Base-by-base conservation (phyloP, 768 basidiomycete species). In the Lentinula edodes region DNA sequence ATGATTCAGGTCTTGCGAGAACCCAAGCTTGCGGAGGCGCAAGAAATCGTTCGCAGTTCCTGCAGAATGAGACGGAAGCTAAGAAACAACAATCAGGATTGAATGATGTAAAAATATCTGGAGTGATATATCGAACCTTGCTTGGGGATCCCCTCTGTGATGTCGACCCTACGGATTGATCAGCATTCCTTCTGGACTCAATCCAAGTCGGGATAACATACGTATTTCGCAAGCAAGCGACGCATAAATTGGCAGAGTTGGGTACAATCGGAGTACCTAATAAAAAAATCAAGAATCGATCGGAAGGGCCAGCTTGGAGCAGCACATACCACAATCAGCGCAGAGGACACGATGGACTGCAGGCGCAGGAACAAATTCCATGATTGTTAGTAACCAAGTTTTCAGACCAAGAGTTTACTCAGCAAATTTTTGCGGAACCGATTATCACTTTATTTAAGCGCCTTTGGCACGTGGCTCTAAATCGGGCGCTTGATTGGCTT, bases 111-210 rank as follows among this genome's bases (percentile, higher is more conserved):
- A n/a, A 35, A 46, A 50, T 32, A 50, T 50, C 13, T 28, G 13
- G 4, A 5, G 6, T 2, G 3, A 46, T 32, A 28, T 10, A 59
- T 58, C 57, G 6, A 57, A 90, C 91, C 86, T 85, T 93, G 92
- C 71, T 95, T 98, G 6, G 95, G 96, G 57, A 98, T 98, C 13
- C 94, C 95, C 71, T 98, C 96, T 0, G 95, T 98, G 71, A 99
- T 96, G 73, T 99, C 97, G 63, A 98, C 87, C 7, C 91, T 93
- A 67, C 1, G 36, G 4, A 43, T 52, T n/a, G 42, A 56, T 48
- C 18, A 62, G 38, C 52, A 43, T 62, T 39, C 18, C 9, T 4
- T 54, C 18, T 38, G 2, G 23, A 28, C 15, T 28, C 28, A 28
- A 2, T 28, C 23, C 4, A 16, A 13, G 20, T 4, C 28, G 23